Conservation (phyloP, 2,329 filamentous ascomycete species). For the Fusarium sp. region DNA sequence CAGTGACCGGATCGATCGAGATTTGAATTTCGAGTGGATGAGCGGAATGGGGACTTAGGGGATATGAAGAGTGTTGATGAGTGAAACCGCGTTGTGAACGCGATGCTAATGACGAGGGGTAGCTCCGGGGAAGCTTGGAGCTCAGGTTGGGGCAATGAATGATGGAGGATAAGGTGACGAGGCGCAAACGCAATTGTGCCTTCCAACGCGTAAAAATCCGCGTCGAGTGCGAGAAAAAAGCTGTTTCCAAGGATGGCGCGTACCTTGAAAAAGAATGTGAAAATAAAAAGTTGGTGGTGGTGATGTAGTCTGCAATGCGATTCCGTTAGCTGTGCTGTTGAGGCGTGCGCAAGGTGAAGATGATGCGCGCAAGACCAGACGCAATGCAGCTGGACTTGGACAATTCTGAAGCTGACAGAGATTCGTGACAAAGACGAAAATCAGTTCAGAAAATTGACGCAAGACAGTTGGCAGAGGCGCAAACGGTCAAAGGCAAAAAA, state of each 20-base stretch:
- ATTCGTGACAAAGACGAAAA: conserved; percentile 36
- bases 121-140: conserved; percentile 36
- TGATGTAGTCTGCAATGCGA: conserved; percentile 47
- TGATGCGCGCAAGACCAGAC: conserved; percentile 30
- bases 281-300: conserved; percentile 24
- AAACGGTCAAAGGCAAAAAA: conserved; percentile 49
- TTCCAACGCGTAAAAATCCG: conserved; percentile 32
- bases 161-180: conserved; percentile 30
- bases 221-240: conserved; percentile 31
- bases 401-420: conserved; percentile 34
- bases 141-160: conserved; percentile 23
- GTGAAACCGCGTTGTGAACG: background rate
- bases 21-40: background rate
- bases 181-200: conserved; percentile 48
- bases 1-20: conserved; percentile 10
- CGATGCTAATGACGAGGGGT: conserved; percentile 34
- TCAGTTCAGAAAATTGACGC: conserved; percentile 26
- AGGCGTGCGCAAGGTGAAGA: conserved; percentile 32
- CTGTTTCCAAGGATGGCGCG: conserved; percentile 17
- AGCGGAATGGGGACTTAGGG: background rate
- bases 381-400: conserved; percentile 38
- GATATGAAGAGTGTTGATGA: background rate
- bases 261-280: conserved; percentile 41
- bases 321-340: conserved; percentile 43
- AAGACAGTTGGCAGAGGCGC: conserved; percentile 18